phyloP scores from a whole-genome alignment of 192 early-diverging fungal genomes.

The Mortierella antarctica region DNA sequence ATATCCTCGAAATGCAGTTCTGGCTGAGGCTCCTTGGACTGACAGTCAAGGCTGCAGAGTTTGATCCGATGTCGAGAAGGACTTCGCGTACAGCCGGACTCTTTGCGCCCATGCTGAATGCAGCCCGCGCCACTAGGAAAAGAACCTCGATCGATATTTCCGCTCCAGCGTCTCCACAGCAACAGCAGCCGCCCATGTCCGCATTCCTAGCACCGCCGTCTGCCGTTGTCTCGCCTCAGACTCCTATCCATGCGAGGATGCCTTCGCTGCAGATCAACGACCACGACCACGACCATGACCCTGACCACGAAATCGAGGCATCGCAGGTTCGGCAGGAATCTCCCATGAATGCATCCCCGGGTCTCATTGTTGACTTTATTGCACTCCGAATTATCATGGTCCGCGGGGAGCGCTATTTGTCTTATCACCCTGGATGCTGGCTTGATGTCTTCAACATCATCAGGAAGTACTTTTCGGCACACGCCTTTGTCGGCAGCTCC shows the following conservation, averaged over 20 bases:
- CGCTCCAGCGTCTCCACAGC: conserved; percentile 19
- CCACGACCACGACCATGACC: conserved; percentile 13
- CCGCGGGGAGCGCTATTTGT: conserved; percentile 58
- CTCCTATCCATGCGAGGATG: conserved; percentile 15
- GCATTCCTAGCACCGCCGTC: not conserved
- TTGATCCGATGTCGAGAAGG: conserved; percentile 19
- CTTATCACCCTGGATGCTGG: conserved; percentile 58
- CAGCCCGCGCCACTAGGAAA: conserved; percentile 11
- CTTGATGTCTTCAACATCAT: conserved; percentile 58
- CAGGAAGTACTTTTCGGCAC: conserved; percentile 42
- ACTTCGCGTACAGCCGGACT: conserved; percentile 22
- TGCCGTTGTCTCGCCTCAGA: conserved; percentile 1
- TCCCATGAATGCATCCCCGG: conserved; percentile 36
- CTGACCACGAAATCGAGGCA: conserved; percentile 5
- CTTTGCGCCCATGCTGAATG: conserved; percentile 36
- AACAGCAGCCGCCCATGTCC: not conserved
- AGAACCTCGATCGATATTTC: conserved; percentile 6
- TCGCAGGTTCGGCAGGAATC: not conserved
- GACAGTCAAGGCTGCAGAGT: conserved; percentile 41
- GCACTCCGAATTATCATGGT: conserved; percentile 66
- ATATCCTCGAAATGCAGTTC: conserved; percentile 46
- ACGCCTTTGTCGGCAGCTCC: conserved; percentile 12
- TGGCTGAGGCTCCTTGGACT: conserved; percentile 47
- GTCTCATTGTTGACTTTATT: conserved; percentile 59
- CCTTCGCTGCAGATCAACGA: conserved; percentile 5